Evolutionary conservation across 129 eudicot species (phyloP).

Genomic region (Pulicaria dysenterica): DNA sequence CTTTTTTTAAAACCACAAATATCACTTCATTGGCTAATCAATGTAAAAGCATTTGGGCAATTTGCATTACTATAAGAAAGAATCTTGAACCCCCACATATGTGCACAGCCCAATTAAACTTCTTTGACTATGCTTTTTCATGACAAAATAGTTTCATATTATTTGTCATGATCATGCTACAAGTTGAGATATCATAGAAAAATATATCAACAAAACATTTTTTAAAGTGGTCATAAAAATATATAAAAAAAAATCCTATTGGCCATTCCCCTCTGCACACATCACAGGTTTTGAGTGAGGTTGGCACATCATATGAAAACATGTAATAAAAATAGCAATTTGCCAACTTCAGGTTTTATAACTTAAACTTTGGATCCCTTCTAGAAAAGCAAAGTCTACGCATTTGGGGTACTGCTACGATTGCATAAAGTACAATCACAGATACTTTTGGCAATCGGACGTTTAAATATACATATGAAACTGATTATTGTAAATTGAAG

Average conservation of each 20-base stretch:
- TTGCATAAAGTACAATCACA: slow-evolving; percentile 7
- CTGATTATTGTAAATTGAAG: background rate
- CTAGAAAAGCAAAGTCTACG: slow-evolving; percentile 22
- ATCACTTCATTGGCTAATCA: slow-evolving; percentile 22
- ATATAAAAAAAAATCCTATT: slow-evolving; percentile 34
- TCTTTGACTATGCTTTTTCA: slow-evolving; percentile 31
- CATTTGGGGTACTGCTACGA: slow-evolving; percentile 3
- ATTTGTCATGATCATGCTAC: slow-evolving; percentile 19
- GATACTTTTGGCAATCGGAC: background rate
- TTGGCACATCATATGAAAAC: slow-evolving; percentile 29
- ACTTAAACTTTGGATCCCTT: slow-evolving; percentile 5
- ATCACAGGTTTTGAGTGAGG: slow-evolving; percentile 35
- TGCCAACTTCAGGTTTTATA: slow-evolving; percentile 26
- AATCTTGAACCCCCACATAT: slow-evolving; percentile 31
- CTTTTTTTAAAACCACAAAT: slow-evolving; percentile 1
- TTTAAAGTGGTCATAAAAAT: slow-evolving; percentile 9
- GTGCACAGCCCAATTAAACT: slow-evolving; percentile 24
- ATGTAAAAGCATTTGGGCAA: slow-evolving; percentile 27
- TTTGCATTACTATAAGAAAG: slow-evolving; percentile 36
- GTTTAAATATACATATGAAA: background rate
- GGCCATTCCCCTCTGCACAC: slow-evolving; percentile 36
- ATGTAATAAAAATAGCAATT: slow-evolving; percentile 26
- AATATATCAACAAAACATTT: slow-evolving; percentile 14
- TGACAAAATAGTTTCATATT: slow-evolving; percentile 17
- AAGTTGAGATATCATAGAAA: slow-evolving; percentile 24